These are phyloP conservation scores for Mortierella alpina DNA, from an alignment of 192 early-diverging fungal species.

Conservation along the genomic window DNA sequence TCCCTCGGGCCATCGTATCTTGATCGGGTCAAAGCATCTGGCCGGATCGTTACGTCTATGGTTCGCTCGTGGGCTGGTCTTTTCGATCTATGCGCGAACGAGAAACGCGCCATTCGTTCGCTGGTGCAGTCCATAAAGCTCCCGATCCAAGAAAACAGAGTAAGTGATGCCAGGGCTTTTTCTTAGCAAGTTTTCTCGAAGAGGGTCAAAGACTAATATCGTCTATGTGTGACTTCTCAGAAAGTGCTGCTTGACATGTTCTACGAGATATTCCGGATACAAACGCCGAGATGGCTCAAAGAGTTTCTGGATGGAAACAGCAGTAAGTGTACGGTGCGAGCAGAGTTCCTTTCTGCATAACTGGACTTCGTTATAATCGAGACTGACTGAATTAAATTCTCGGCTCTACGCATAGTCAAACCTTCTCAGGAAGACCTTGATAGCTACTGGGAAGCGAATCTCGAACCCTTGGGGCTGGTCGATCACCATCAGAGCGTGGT, in stretches of 20 bases:
- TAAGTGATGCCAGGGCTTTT: conserved; percentile 25
- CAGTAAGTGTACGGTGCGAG: conserved; percentile 53
- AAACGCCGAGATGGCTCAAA: conserved; percentile 69
- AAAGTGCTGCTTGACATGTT: conserved; percentile 86
- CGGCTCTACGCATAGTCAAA: conserved; percentile 16
- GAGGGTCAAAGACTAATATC: neutral
- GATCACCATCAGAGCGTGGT: conserved; percentile 79
- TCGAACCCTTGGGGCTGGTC: conserved; percentile 66
- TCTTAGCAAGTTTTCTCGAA: neutral
- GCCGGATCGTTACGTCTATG: conserved; percentile 70
- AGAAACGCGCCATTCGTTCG: conserved; percentile 74
- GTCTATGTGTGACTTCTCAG: conserved; percentile 49
- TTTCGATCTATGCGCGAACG: conserved; percentile 78
- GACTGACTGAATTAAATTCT: neutral
- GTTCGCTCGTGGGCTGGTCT: conserved; percentile 85
- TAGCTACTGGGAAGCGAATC: conserved; percentile 25
- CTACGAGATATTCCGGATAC: conserved; percentile 80
- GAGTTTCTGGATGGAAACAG: conserved; percentile 56
- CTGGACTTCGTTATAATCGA: neutral
- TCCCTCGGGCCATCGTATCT: conserved; percentile 68
- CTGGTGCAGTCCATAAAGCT: conserved; percentile 76
- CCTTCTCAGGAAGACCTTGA: conserved; percentile 44
- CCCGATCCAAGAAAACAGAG: conserved; percentile 78
- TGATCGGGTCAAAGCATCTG: conserved; percentile 75
- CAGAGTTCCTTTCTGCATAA: neutral